Evolutionary conservation across 2,329 filamentous ascomycete genomes (phyloP), one percentile per base, ranked within the genome.

Genomic region (Clarireedia sp.): DNA sequence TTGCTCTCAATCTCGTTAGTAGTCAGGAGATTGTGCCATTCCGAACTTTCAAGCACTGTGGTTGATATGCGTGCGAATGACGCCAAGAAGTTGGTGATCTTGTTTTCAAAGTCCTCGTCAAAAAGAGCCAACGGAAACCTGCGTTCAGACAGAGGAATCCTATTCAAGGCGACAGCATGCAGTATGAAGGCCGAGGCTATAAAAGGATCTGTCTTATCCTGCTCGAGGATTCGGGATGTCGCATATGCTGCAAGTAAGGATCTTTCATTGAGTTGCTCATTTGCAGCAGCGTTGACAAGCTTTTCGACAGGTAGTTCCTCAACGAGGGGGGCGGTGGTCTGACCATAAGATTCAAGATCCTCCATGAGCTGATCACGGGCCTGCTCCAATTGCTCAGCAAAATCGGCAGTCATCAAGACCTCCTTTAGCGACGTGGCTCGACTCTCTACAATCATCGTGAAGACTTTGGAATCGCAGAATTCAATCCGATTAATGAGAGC

Each of bases 401-500:
- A 62, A 4, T 48, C 55, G 5, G 51, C 41, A 5, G 46, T 54
- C 56, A 60, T 59, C 5, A 49, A 40, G n/a, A 63, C 46, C 48
- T 59, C 61, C 23, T 55, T 58, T 47, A 58, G 64, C 10, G 58
- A 57, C 10, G 51, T n/a, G 12, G 51, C 61, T 52, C 63, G 63
- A 23, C 62, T 64, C 41, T 74, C 74, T 7, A 78, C 63, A 26
- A 78, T 73, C 69, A 75, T 74, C 0, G 74, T 74, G 68, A 78
- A 78, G 54, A 78, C 71, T 65, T 75, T 64, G 1, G 60, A 62
- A 41, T 86, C 85, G 48, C 73, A 71, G 62, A 81, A 86, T 51
- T 83, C 78, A 10, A 87, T 66, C 36, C 76, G 78, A 57, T 89
- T 84, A 44, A 88, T 74, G 23, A 88, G 70, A 1, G 81, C 82